Percentiles rank a stretch among this genome's conserved stretches.
Conservation (phyloP, 495 filamentous ascomycete species). For the Annulohypoxylon moriforme region DNA sequence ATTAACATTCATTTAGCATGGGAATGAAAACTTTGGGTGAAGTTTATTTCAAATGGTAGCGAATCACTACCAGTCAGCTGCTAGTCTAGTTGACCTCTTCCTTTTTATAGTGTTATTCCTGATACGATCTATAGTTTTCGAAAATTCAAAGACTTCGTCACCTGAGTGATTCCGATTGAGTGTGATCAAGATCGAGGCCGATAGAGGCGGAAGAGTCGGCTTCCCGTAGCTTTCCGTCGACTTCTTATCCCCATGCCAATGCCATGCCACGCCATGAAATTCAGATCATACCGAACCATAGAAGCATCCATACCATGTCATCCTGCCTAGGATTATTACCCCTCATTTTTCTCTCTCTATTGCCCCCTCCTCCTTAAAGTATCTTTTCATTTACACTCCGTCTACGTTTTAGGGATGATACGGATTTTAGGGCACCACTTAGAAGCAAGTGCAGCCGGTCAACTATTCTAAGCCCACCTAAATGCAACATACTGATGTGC, state of each 20-base stretch:
- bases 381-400: neutral
- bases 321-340: constrained; percentile 23
- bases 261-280: constrained; percentile 14
- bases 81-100: no score
- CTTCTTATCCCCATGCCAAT: constrained; percentile 8
- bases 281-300: constrained; percentile 37
- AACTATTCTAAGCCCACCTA: neutral
- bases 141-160: neutral
- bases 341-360: constrained; percentile 19
- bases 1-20: neutral
- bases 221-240: neutral
- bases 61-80: no score
- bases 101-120: no score
- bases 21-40: neutral
- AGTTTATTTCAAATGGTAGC: neutral
- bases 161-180: neutral
- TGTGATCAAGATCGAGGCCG: neutral
- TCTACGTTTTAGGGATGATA: constrained; percentile 10
- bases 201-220: neutral
- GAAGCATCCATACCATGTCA: constrained; percentile 16
- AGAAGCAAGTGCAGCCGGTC: constrained; percentile 1
- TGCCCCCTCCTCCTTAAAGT: neutral
- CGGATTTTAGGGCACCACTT: neutral
- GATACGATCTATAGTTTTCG: neutral
- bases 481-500: constrained; percentile 17